Evolutionary conservation across 208 protist species (phyloP).

Genomic region (Trypanosoma mega): DNA sequence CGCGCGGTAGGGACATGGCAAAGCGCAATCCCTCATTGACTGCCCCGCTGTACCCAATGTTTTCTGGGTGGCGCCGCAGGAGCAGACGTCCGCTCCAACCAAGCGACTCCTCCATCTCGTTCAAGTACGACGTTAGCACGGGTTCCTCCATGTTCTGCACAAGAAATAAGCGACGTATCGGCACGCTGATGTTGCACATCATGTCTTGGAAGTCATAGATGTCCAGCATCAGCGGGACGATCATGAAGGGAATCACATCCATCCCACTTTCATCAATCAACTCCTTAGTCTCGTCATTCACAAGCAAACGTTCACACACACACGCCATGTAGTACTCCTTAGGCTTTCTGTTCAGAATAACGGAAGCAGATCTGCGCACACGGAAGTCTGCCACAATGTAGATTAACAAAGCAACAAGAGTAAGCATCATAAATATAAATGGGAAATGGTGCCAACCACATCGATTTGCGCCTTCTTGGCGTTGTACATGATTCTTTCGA

Average conservation of each 20-base stretch:
- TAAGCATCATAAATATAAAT: too few species aligned
- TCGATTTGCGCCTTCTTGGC: too few species aligned
- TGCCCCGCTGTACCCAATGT: conserved; percentile 36
- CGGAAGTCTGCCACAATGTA: too few species aligned
- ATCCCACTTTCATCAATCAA: conserved; percentile 3
- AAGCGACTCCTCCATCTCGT: conserved; percentile 33
- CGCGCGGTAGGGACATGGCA: conserved; percentile 25
- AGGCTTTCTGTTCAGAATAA: too few species aligned
- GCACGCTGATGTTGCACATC: conserved; percentile 38
- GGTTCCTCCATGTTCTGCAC: conserved; percentile 35
- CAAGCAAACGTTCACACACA: too few species aligned
- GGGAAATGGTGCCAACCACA: too few species aligned
- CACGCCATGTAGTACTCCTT: too few species aligned
- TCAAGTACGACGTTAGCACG: conserved; percentile 20
- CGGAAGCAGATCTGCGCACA: too few species aligned
- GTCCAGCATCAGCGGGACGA: conserved; percentile 41
- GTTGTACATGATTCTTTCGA: too few species aligned
- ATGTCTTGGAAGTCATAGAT: conserved; percentile 32
- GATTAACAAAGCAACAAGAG: too few species aligned
- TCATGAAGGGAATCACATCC: conserved; percentile 36
- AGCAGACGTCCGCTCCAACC: conserved; percentile 39
- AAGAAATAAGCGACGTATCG: conserved; percentile 35
- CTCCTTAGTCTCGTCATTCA: too few species aligned
- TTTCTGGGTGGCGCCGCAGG: conserved; percentile 34
- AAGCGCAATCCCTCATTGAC: conserved; percentile 38